A percentile compares a stretch with the other conserved stretches of the same genome.
Evolutionary conservation across 768 basidiomycete species (phyloP).

Genomic region (Daedaleopsis sinensis): DNA sequence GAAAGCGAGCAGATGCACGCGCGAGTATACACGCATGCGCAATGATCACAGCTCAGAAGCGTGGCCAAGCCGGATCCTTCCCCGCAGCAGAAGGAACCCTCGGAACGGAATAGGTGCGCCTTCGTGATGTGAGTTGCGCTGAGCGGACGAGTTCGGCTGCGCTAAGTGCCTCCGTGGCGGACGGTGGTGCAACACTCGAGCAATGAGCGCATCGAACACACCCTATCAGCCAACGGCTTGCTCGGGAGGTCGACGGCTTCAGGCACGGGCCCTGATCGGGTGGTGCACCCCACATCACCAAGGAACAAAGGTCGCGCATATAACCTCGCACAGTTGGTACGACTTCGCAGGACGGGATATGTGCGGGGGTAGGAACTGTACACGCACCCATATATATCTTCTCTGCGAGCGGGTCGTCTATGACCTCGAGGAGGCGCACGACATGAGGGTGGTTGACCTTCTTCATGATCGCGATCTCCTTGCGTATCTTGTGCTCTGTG

Average conservation of each 20-base stretch:
- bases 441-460: constrained; percentile 90
- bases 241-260: too few species aligned
- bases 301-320: neutral
- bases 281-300: neutral
- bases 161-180: neutral
- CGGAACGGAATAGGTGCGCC: neutral
- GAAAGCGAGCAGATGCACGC: neutral
- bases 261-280: neutral
- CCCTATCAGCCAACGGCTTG: neutral
- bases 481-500: constrained; percentile 81
- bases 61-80: neutral
- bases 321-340: too few species aligned
- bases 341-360: too few species aligned
- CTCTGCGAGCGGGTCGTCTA: constrained; percentile 86
- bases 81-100: neutral
- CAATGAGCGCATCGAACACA: neutral
- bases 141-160: too few species aligned
- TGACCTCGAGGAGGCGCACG: constrained; percentile 89
- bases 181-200: neutral
- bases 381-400: constrained; percentile 92
- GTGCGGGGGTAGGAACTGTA: neutral
- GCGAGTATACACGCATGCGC: neutral
- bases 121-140: neutral
- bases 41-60: neutral
- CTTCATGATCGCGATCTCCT: constrained; percentile 99